A percentile compares a stretch with the other conserved stretches of the same genome.
phyloP scores from a whole-genome alignment of 192 early-diverging fungal genomes.

The Umbelopsis vinacea region DNA sequence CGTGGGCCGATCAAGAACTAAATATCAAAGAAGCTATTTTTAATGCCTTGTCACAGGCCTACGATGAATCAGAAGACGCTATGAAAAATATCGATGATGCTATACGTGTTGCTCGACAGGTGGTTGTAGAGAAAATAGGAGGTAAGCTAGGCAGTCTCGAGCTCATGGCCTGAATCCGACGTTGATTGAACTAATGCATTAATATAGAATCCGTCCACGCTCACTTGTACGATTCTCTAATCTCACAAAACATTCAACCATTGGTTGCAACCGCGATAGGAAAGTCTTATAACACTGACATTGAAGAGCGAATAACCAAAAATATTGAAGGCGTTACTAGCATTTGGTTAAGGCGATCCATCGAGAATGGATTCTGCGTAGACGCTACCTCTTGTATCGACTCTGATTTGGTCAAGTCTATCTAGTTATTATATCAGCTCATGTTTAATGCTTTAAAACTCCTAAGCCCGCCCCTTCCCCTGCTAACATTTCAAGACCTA shows the following conservation, averaged over 20 bases:
- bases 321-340: slow-evolving; percentile 9
- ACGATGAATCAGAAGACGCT: not conserved
- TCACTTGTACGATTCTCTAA: not conserved
- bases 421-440: not conserved
- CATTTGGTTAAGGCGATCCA: not conserved
- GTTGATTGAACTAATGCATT: not conserved
- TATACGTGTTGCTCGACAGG: slow-evolving; percentile 3
- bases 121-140: slow-evolving; percentile 11
- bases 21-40: not conserved
- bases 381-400: slow-evolving; percentile 6
- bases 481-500: too few species aligned
- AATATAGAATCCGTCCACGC: slow-evolving; percentile 8
- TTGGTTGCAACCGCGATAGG: not conserved
- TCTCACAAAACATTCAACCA: slow-evolving; percentile 2
- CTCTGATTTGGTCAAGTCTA: not conserved
- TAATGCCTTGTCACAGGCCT: not conserved
- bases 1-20: not conserved
- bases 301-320: not conserved
- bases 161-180: not conserved
- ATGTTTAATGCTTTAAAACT: not conserved
- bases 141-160: not conserved
- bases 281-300: not conserved
- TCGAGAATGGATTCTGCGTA: slow-evolving; percentile 4
- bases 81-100: not conserved
- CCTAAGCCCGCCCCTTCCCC: not conserved